Percentiles rank a stretch among this genome's conserved stretches.
phyloP scores from a whole-genome alignment of 306 rosid species.

The Benincasa hispida region DNA sequence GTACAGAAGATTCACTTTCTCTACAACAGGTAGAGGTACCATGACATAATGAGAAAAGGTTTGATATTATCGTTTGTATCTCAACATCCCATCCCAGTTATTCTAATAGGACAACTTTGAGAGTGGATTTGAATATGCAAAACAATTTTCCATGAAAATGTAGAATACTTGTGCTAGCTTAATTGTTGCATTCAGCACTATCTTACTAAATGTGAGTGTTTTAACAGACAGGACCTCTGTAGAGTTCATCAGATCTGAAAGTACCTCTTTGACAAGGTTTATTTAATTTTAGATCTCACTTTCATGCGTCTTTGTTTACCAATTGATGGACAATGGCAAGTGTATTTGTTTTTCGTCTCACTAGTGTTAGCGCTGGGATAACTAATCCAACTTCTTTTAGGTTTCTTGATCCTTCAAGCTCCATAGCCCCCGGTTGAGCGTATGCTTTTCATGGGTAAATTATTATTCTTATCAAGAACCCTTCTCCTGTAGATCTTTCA shows the following conservation, averaged over 20 bases:
- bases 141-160: neutral
- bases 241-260: neutral
- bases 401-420: neutral
- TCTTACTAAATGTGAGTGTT: neutral
- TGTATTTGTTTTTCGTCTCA: neutral
- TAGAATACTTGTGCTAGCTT: neutral
- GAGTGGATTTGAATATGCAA: neutral
- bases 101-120: neutral
- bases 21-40: neutral
- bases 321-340: neutral
- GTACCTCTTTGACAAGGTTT: neutral
- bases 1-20: neutral
- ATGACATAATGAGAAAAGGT: too few relatives aligned
- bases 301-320: neutral
- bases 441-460: neutral
- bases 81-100: neutral
- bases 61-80: neutral
- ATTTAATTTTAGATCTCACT: too few relatives aligned
- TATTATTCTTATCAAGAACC: neutral
- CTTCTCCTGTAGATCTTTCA: neutral
- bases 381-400: neutral
- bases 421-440: neutral
- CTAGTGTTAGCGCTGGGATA: neutral
- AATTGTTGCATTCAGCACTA: neutral
- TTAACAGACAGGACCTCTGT: neutral